Evolutionary conservation across 768 basidiomycete genomes (phyloP), one percentile per base, ranked within the genome.

Genomic region (Agaricus blazei): DNA sequence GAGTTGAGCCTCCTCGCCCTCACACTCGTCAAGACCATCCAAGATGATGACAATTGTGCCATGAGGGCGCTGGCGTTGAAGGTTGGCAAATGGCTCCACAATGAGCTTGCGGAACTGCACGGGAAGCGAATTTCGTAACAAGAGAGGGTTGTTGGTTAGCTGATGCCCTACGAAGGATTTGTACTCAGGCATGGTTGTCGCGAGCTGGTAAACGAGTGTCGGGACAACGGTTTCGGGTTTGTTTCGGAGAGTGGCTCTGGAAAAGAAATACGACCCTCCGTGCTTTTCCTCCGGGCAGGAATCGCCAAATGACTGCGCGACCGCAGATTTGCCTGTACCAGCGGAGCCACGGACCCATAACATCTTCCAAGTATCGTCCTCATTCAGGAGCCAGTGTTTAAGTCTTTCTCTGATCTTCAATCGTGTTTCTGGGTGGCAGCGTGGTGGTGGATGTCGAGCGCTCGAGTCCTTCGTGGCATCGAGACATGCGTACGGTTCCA

Each of bases 211-310:
- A 4, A 46, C 48, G 15, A 56, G 47, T 6, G 54, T 41, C 7
- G 47, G 47, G 9, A 56, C 23, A 34, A 56, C 37, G 37, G 28
- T 11, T 34, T 31, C 28, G 15, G 46, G 38, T 19, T 49, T 31
- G 40, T 49, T 49, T 19, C 48, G 54, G 15, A 41, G 12, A 40
- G 41, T 51, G 19, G 40, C 9, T 9, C 50, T 5, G 15, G 51
- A 52, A 40, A 51, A 58, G 36, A 58, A 58, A 12, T 24, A 46
- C 31, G 51, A 47, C 14, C 44, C 47, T n/a, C 51, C 57, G 11
- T 28, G 46, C 1, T 51, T 26, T 9, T 19, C 19, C 44, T 48
- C 15, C 4, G n/a, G 6, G 11, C 46, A 46, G 4, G 40, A 43
- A 7, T 46, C 40, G 38, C 44, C 51, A n/a, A 58, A 48, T 6